Conservation (phyloP, 305 asterid species). For the Fraxinus paxiana region DNA sequence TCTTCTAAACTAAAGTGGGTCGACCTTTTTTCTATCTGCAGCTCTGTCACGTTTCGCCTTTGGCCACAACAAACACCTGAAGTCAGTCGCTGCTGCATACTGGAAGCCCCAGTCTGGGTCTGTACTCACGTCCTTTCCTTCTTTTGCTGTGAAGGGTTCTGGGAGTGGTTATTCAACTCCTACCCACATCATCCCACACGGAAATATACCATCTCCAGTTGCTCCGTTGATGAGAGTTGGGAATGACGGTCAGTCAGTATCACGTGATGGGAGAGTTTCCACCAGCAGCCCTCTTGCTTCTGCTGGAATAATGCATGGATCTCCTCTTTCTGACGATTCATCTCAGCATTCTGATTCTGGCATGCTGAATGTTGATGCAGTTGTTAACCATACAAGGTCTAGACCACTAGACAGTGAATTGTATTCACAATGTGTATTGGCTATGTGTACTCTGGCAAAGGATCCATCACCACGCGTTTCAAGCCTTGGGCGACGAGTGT, state of each 20-base stretch:
- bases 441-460: slow-evolving; percentile 90
- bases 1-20: background rate
- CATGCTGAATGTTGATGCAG: slow-evolving; percentile 36
- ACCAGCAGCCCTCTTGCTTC: slow-evolving; percentile 88
- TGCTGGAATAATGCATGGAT: slow-evolving; percentile 83
- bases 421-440: slow-evolving; percentile 76
- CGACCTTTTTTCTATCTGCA: slow-evolving; percentile 33
- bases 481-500: slow-evolving; percentile 73
- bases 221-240: slow-evolving; percentile 68
- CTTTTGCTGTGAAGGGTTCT: slow-evolving; percentile 68
- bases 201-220: slow-evolving; percentile 60
- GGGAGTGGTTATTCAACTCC: slow-evolving; percentile 84
- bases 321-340: slow-evolving; percentile 95
- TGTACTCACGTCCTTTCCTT: slow-evolving; percentile 77
- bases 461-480: slow-evolving; percentile 98
- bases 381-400: slow-evolving; percentile 58
- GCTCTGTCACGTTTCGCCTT: slow-evolving; percentile 84
- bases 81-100: slow-evolving; percentile 83
- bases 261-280: slow-evolving; percentile 76
- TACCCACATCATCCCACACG: slow-evolving; percentile 66
- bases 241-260: slow-evolving; percentile 49
- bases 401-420: slow-evolving; percentile 73
- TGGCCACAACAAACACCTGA: slow-evolving; percentile 45
- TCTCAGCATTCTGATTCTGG: slow-evolving; percentile 95
- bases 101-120: slow-evolving; percentile 80